These are phyloP conservation scores for Sonneratia alba DNA, from an alignment of 345 rosid genomes.

Conservation along the genomic window DNA sequence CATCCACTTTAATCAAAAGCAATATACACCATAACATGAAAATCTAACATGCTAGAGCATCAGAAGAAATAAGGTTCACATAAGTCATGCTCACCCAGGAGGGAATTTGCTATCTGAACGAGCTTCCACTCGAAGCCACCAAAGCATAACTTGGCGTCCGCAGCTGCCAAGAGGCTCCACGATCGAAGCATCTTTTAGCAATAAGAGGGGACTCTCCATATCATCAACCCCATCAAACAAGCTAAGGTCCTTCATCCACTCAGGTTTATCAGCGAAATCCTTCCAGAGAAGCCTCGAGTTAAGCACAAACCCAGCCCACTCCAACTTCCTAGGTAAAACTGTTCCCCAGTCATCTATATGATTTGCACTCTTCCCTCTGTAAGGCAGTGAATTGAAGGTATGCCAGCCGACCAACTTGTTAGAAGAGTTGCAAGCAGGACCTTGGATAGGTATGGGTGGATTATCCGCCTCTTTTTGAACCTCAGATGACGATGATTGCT, in stretches of 20 bases:
- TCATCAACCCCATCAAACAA: slow-evolving; percentile 28
- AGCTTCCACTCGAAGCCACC: slow-evolving; percentile 99
- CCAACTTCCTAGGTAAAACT: slow-evolving; percentile 77
- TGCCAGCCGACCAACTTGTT: slow-evolving; percentile 79
- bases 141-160: slow-evolving; percentile 74
- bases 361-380: slow-evolving; percentile 48
- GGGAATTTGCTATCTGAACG: slow-evolving; percentile 98
- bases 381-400: slow-evolving; percentile 57
- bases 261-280: slow-evolving; percentile 53
- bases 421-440: slow-evolving; percentile 87
- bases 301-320: slow-evolving; percentile 96
- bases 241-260: slow-evolving; percentile 75
- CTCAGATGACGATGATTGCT: slow-evolving; percentile 25
- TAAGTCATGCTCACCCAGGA: slow-evolving; percentile 51
- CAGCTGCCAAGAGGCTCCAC: slow-evolving; percentile 97
- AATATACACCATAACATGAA: not conserved
- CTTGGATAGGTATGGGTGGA: slow-evolving; percentile 63
- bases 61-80: not conserved
- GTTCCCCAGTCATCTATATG: slow-evolving; percentile 71
- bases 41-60: not conserved
- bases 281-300: slow-evolving; percentile 87
- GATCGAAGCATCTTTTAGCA: slow-evolving; percentile 56
- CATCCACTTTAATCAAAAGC: not conserved
- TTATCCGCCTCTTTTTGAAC: slow-evolving; percentile 25
- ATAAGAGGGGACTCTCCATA: slow-evolving; percentile 64